phyloP scores from a whole-genome alignment of 2,329 filamentous ascomycete species.

The Claviceps sp. region DNA sequence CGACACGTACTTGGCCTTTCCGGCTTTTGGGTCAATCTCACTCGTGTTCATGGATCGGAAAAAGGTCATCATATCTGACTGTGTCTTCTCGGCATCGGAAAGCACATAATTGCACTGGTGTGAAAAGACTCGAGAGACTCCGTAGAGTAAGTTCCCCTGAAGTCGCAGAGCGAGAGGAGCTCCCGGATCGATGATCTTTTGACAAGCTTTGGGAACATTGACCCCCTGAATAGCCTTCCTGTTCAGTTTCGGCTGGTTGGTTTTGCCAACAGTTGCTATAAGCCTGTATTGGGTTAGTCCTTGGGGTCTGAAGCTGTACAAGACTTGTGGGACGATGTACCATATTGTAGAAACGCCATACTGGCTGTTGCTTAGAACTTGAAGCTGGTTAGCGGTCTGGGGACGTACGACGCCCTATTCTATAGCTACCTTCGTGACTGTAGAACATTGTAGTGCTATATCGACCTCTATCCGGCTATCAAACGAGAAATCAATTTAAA shows the following conservation, averaged over 20 bases:
- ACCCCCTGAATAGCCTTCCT: conserved; percentile 82
- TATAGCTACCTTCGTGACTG: conserved; percentile 66
- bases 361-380: conserved; percentile 69
- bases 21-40: conserved; percentile 56
- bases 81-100: conserved; percentile 61
- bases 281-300: conserved; percentile 44
- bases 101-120: conserved; percentile 84
- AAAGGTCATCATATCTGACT: conserved; percentile 58
- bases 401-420: background rate
- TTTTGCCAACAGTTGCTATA: conserved; percentile 75
- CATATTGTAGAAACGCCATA: conserved; percentile 93
- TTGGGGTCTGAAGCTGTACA: too few relatives aligned
- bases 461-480: background rate
- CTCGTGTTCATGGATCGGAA: conserved; percentile 39
- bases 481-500: background rate
- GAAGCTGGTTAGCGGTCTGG: conserved; percentile 12
- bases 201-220: conserved; percentile 72
- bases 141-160: conserved; percentile 78
- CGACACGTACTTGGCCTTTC: conserved; percentile 54
- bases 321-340: conserved; percentile 33
- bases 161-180: conserved; percentile 82
- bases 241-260: conserved; percentile 57
- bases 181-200: conserved; percentile 68
- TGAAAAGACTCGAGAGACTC: conserved; percentile 70
- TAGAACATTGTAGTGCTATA: conserved; percentile 60